phyloP scores from a whole-genome alignment of 2,329 filamentous ascomycete species.

The Stagonosporopsis vannaccii region DNA sequence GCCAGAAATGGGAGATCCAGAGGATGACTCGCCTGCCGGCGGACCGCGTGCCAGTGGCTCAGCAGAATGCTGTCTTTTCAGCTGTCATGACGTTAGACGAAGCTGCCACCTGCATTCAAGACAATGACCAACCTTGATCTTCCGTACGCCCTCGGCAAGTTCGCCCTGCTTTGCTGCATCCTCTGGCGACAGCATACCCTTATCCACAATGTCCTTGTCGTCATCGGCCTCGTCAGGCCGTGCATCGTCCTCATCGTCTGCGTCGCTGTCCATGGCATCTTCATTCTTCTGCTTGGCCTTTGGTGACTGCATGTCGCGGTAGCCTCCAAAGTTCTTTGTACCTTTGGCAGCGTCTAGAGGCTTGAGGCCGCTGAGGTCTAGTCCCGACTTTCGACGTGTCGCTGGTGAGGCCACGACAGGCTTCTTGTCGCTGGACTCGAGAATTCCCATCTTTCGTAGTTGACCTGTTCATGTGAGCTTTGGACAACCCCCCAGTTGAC shows the following conservation, averaged over 20 bases:
- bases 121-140: conserved; percentile 71
- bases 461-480: conserved; percentile 67
- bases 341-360: conserved; percentile 81
- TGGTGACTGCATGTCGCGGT: conserved; percentile 72
- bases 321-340: conserved; percentile 87
- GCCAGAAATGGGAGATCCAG: conserved; percentile 30
- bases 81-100: conserved; percentile 57
- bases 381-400: conserved; percentile 78
- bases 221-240: conserved; percentile 69
- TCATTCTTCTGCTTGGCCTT: conserved; percentile 60
- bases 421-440: conserved; percentile 69
- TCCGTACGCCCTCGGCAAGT: conserved; percentile 79
- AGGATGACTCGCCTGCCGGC: conserved; percentile 29
- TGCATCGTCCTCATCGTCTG: conserved; percentile 71
- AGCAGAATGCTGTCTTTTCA: conserved; percentile 80
- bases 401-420: conserved; percentile 64
- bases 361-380: conserved; percentile 84
- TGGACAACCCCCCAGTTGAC: neutral
- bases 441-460: conserved; percentile 94
- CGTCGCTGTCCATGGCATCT: conserved; percentile 75
- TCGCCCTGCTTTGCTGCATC: conserved; percentile 77
- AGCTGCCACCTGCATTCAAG: neutral
- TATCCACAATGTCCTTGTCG: conserved; percentile 65
- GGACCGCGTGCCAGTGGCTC: conserved; percentile 64
- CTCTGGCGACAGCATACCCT: conserved; percentile 67